These are phyloP conservation scores for Anethum foeniculum DNA, from an alignment of 140 eudicot genomes.

Conservation along the genomic window DNA sequence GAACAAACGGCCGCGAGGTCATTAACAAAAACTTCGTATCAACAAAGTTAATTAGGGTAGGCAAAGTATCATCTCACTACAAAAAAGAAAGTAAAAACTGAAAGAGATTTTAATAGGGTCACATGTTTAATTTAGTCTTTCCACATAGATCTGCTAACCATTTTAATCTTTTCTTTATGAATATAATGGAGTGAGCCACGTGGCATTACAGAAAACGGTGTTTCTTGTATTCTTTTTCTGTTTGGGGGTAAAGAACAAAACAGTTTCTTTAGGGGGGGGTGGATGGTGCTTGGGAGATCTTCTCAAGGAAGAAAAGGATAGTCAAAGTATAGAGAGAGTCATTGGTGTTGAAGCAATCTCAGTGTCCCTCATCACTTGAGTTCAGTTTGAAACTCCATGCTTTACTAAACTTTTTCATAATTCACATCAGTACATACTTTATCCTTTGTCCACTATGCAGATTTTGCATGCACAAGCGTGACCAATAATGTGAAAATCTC, in stretches of 20 bases:
- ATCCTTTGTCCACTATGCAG: conserved; percentile 6
- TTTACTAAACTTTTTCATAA: conserved; percentile 11
- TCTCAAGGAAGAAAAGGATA: conserved; percentile 30
- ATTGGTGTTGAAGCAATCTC: neutral
- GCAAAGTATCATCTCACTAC: neutral
- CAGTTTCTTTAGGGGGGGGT: neutral
- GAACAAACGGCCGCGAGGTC: conserved; percentile 1
- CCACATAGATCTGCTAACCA: neutral
- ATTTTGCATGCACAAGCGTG: conserved; percentile 12
- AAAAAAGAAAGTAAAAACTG: neutral
- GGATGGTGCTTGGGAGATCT: conserved; percentile 20
- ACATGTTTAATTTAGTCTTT: conserved; percentile 10
- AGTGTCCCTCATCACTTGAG: neutral
- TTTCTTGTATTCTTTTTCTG: neutral
- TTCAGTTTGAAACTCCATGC: conserved; percentile 12
- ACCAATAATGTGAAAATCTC: conserved; percentile 5
- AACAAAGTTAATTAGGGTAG: conserved; percentile 1
- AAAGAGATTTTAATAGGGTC: neutral
- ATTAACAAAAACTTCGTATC: neutral
- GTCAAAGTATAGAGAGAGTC: conserved; percentile 27
- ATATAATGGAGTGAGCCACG: neutral
- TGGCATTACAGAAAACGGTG: neutral
- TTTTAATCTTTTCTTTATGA: neutral
- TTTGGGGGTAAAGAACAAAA: conserved; percentile 3
- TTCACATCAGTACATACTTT: conserved; percentile 12